Percentiles rank a stretch among this genome's conserved stretches.
Conservation (phyloP, 106 monocot species). For the Apostasia ramifera region DNA sequence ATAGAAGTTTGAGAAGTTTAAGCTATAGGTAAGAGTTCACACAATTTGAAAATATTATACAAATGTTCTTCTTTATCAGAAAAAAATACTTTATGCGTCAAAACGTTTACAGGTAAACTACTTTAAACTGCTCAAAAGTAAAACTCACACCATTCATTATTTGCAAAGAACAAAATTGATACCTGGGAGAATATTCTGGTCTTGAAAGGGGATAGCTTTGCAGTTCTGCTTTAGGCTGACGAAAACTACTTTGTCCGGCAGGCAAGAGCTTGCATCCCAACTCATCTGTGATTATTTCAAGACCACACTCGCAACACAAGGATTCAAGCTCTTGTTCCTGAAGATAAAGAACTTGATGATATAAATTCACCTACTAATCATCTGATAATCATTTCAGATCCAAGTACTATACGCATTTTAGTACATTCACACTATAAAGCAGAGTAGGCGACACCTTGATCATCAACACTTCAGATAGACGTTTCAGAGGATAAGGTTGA, state of each 20-base stretch:
- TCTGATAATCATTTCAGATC: too few relatives aligned
- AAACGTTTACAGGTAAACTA: too few relatives aligned
- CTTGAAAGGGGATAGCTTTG: conserved; percentile 25
- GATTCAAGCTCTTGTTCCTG: conserved; percentile 64
- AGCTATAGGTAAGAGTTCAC: too few relatives aligned
- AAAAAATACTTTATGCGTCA: too few relatives aligned
- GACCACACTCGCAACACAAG: conserved; percentile 60
- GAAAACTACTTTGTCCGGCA: conserved; percentile 44
- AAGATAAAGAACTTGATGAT: background rate
- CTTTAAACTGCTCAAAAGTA: too few relatives aligned
- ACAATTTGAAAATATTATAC: too few relatives aligned
- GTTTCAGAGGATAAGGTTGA: conserved; percentile 64
- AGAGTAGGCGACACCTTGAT: conserved; percentile 41
- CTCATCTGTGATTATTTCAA: conserved; percentile 50
- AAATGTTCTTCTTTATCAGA: too few relatives aligned
- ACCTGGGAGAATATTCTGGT: conserved; percentile 29
- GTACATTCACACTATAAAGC: background rate
- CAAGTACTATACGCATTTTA: too few relatives aligned
- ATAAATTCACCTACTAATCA: too few relatives aligned
- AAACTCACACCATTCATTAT: too few relatives aligned
- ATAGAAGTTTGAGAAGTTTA: too few relatives aligned
- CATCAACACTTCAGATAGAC: conserved; percentile 55
- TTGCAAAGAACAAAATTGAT: background rate
- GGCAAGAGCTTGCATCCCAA: conserved; percentile 43
- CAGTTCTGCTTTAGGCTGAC: conserved; percentile 35